A percentile compares a stretch with the other conserved stretches of the same genome.
Evolutionary conservation across 2,329 filamentous ascomycete genomes (phyloP).

Genomic region (Fusarium sp.): DNA sequence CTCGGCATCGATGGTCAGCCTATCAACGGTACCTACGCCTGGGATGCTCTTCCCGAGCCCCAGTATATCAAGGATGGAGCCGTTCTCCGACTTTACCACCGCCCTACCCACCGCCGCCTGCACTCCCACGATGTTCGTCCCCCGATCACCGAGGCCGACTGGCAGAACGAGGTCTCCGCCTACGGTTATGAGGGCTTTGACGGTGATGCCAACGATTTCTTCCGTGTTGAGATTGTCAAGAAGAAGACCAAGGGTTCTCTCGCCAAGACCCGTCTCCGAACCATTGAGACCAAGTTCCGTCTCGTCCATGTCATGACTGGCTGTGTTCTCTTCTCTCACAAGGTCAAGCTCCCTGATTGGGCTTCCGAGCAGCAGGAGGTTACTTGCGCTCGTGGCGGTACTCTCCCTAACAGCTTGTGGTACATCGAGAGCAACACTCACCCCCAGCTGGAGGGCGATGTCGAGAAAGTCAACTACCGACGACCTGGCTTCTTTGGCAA

Average conservation of each 20-base stretch:
- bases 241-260: constrained; percentile 78
- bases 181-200: constrained; percentile 98
- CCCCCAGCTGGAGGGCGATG: constrained; percentile 73
- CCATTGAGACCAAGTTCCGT: constrained; percentile 96
- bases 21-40: constrained; percentile 81
- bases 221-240: constrained; percentile 94
- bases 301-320: constrained; percentile 97
- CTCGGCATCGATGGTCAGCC: constrained; percentile 75
- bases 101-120: constrained; percentile 82
- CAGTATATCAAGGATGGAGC: constrained; percentile 79
- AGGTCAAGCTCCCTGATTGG: constrained; percentile 98
- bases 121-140: constrained; percentile 95
- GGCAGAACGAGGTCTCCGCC: constrained; percentile 95
- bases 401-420: constrained; percentile 95
- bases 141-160: constrained; percentile 84
- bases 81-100: constrained; percentile 83
- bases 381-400: constrained; percentile 92
- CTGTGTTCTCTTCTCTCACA: constrained; percentile 96
- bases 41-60: constrained; percentile 75
- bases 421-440: constrained; percentile 93
- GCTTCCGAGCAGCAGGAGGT: constrained; percentile 98
- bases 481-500: constrained; percentile 96
- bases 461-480: constrained; percentile 95
- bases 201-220: constrained; percentile 95
- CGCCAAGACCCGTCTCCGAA: constrained; percentile 85